Percentiles rank a stretch among this genome's conserved stretches.
These are phyloP conservation scores for Trypanosoma vivax DNA, from an alignment of 208 protist species.

Conservation along the genomic window DNA sequence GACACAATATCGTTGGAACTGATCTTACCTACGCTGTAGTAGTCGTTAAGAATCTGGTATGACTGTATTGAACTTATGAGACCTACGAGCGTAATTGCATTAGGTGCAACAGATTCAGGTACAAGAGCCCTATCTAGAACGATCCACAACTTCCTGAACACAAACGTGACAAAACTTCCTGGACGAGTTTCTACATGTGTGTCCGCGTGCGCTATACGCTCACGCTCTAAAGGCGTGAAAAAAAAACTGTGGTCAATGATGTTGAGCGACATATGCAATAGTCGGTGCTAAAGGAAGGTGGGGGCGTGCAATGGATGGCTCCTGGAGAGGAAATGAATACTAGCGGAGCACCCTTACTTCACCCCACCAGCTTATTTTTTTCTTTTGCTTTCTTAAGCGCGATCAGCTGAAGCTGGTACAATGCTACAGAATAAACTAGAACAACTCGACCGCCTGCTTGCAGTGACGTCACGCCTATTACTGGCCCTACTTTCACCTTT, in stretches of 20 bases:
- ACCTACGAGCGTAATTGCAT: slow-evolving; percentile 82
- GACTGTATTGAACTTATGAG: slow-evolving; percentile 78
- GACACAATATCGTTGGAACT: slow-evolving; percentile 24
- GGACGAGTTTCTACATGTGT: slow-evolving; percentile 70
- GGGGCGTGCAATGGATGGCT: too few species aligned
- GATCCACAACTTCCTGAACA: slow-evolving; percentile 59
- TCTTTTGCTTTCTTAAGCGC: too few species aligned
- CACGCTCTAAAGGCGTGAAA: slow-evolving; percentile 65
- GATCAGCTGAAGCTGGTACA: too few species aligned
- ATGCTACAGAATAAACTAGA: too few species aligned
- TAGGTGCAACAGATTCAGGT: slow-evolving; percentile 84
- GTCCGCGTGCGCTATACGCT: slow-evolving; percentile 54
- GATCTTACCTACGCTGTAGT: slow-evolving; percentile 25
- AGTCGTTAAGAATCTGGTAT: slow-evolving; percentile 76
- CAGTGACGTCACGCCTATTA: too few species aligned
- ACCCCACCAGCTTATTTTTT: too few species aligned
- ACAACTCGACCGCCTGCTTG: too few species aligned
- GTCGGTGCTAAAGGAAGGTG: too few species aligned
- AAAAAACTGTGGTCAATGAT: slow-evolving; percentile 74
- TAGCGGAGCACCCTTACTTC: too few species aligned
- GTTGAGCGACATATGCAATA: slow-evolving; percentile 34
- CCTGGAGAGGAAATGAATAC: too few species aligned
- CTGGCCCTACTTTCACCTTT: too few species aligned
- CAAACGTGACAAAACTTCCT: slow-evolving; percentile 66
- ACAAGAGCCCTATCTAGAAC: slow-evolving; percentile 47